Evolutionary conservation across 441 rosid species (phyloP), one percentile per base, ranked within the genome.

Genomic region (Jatropha multifida): DNA sequence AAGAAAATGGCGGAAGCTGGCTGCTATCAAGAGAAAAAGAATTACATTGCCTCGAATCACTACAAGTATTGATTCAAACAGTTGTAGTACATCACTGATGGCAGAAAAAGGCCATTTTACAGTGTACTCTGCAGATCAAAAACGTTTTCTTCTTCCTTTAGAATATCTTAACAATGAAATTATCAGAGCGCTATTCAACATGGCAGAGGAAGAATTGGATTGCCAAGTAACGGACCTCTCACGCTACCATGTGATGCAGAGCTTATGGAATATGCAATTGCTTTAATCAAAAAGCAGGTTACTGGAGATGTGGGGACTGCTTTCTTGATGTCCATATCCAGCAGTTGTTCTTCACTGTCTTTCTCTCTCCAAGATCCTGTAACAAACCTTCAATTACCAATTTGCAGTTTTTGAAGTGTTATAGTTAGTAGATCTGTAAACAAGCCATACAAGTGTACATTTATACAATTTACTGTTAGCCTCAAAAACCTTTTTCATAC

Each of bases 201-300:
- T 66, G 72, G 75, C 74, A 11, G 74, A 61, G 7, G 74, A 62
- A 37, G 80, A 55, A 18, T 71, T 23, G 80, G 76, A 44, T 58
- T 72, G 12, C 62, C 41, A 11, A 49, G 68, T 18, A 23, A 48
- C 0, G 60, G 42, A 1, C 62, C 42, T 56, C 58, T 77, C 27
- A 67, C 64, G 27, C 26, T 72, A 5, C 76, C 73, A 18, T 68
- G 73, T 32, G 32, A 32, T 2, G 32, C 32, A 32, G 32, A 32
- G 32, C 32, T 32, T 32, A 32, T 32, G 32, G 69, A 75, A 32
- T 61, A 69, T 76, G 74, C 61, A 44, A 62, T 76, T 46, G 15
- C 52, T 61, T 51, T 69, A 69, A 76, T 69, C 42, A 76, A 76
- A 52, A 51, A 51, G 23, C 13, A 69, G 9, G 74, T 52, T 12